Conservation (phyloP, 441 rosid genomes). For the Euphorbia corollata region DNA sequence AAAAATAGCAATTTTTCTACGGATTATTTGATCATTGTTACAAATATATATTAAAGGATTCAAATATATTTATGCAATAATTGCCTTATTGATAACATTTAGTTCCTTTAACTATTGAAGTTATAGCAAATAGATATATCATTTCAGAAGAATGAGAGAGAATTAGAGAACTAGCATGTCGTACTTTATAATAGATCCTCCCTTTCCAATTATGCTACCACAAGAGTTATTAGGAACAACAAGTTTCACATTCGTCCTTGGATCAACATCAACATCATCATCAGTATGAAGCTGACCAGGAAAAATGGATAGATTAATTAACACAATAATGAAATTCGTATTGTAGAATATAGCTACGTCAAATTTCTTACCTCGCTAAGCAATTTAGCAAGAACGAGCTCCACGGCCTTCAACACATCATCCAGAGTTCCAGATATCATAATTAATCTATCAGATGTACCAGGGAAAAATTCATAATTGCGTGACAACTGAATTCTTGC, state of each 20-base stretch:
- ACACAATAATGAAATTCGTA: slow-evolving; percentile 12
- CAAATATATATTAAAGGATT: slow-evolving; percentile 4
- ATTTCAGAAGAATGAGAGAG: slow-evolving; percentile 19
- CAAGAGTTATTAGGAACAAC: slow-evolving; percentile 93
- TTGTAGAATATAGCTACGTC: slow-evolving; percentile 4
- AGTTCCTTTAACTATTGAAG: slow-evolving; percentile 8
- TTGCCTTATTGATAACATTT: no score
- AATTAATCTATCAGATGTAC: slow-evolving; percentile 86
- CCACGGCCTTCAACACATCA: slow-evolving; percentile 70
- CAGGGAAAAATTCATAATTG: slow-evolving; percentile 81
- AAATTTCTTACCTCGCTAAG: slow-evolving; percentile 64
- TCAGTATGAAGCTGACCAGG: slow-evolving; percentile 58
- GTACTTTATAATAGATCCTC: slow-evolving; percentile 94
- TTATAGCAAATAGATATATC: slow-evolving; percentile 16
- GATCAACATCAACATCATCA: slow-evolving; percentile 67
- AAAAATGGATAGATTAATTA: slow-evolving; percentile 17
- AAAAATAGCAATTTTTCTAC: background rate
- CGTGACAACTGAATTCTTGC: slow-evolving; percentile 95
- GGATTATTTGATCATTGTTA: background rate
- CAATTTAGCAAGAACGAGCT: slow-evolving; percentile 75
- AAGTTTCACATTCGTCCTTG: slow-evolving; percentile 74
- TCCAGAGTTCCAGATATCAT: slow-evolving; percentile 71
- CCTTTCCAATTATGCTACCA: slow-evolving; percentile 98
- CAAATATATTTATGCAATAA: background rate
- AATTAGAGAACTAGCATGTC: slow-evolving; percentile 28